phyloP scores from a whole-genome alignment of 352 stramenopile species.

The Phytophthora aleatoria region DNA sequence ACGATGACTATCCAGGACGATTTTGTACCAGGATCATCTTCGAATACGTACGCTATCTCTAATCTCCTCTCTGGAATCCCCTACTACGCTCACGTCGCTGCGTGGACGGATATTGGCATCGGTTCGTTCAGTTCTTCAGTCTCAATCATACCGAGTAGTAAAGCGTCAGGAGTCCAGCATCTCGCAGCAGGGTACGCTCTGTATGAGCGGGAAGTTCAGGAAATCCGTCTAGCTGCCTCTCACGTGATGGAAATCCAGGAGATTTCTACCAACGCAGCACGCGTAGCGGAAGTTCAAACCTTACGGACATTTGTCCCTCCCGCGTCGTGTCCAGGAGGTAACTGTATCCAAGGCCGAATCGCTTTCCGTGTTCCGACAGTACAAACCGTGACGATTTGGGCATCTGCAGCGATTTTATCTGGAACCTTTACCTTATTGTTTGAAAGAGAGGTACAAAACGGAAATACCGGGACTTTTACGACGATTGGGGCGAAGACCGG shows the following conservation, averaged over 20 bases:
- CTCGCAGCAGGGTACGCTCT: conserved; percentile 63
- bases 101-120: conserved; percentile 59
- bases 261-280: conserved; percentile 63
- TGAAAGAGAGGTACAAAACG: conserved; percentile 32
- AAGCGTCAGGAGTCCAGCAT: conserved; percentile 49
- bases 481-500: conserved; percentile 24
- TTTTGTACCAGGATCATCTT: conserved; percentile 43
- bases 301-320: conserved; percentile 55
- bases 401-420: conserved; percentile 49
- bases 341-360: conserved; percentile 57
- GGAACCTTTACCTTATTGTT: conserved; percentile 63
- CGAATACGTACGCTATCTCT: conserved; percentile 53
- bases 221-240: conserved; percentile 66
- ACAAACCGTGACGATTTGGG: conserved; percentile 70
- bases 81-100: conserved; percentile 69
- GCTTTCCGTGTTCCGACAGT: conserved; percentile 77
- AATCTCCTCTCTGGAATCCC: conserved; percentile 65
- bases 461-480: conserved; percentile 32
- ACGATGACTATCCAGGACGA: conserved; percentile 47
- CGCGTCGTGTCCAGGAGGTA: conserved; percentile 46
- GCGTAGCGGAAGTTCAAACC: conserved; percentile 76
- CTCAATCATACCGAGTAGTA: conserved; percentile 57
- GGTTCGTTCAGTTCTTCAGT: conserved; percentile 48
- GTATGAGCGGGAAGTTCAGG: conserved; percentile 66
- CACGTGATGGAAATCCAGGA: conserved; percentile 77